Percentiles rank a stretch among this genome's conserved stretches.
phyloP scores from a whole-genome alignment of 306 rosid species.

The Vachellia pachyceras region DNA sequence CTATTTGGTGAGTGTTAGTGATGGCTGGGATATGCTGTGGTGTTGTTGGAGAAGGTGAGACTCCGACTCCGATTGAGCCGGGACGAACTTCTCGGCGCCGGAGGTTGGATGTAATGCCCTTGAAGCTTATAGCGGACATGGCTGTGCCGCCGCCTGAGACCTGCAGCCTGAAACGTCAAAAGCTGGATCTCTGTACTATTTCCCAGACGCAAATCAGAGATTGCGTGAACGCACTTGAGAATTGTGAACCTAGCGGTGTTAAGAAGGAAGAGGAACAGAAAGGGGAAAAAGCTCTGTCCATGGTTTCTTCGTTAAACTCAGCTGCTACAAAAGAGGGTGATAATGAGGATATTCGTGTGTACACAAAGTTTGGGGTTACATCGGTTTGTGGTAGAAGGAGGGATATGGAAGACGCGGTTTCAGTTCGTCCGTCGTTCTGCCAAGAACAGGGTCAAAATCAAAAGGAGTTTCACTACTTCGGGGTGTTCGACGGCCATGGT shows the following conservation, averaged over 20 bases:
- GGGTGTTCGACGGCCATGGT: conserved; percentile 97
- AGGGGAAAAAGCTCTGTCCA: neutral
- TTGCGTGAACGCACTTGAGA: conserved; percentile 34
- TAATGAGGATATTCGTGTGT: conserved; percentile 7
- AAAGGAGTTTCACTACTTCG: conserved; percentile 58
- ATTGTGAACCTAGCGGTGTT: neutral
- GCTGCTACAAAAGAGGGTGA: neutral
- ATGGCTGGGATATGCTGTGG: conserved; percentile 94
- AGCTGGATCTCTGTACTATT: conserved; percentile 38
- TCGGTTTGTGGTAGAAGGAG: conserved; percentile 91
- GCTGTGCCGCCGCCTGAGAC: conserved; percentile 31
- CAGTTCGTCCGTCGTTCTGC: conserved; percentile 51
- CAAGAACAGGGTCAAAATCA: neutral
- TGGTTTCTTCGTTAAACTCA: conserved; percentile 1
- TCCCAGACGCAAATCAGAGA: neutral
- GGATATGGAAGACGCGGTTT: conserved; percentile 92
- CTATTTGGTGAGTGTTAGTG: neutral
- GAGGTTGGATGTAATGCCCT: conserved; percentile 50
- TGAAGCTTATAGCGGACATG: conserved; percentile 53
- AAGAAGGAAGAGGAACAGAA: neutral
- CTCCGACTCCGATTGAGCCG: conserved; percentile 53
- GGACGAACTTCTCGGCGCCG: conserved; percentile 51
- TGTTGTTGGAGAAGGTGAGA: conserved; percentile 70
- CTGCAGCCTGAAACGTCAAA: conserved; percentile 55
- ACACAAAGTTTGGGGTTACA: conserved; percentile 63